Base-by-base conservation (phyloP, 768 basidiomycete genomes). In the Coprinopsis strossmayeri region DNA sequence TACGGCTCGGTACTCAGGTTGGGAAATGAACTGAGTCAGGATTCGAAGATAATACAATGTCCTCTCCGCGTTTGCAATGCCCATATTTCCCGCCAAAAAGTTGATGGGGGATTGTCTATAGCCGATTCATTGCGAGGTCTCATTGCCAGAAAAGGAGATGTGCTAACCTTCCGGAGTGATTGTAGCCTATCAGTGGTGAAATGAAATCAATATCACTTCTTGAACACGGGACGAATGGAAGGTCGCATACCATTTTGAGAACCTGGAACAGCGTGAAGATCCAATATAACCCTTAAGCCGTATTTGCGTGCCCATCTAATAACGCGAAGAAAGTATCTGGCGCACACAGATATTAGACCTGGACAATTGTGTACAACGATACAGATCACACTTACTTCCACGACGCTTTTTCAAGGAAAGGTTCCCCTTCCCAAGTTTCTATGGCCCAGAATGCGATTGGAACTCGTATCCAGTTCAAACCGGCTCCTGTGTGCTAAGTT, bases 281-380 rank as follows among this genome's bases (percentile, higher is more conserved):
- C 90, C 12, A 91, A 66, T 56, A 79, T 77, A 48, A 91, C 78
- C 28, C 88, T 72, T n/a, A 91, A 54, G 2, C 89, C 89, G 61
- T 91, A 91, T 64, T 92, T 91, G 43, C 89, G 72, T 11, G 82
- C 83, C 92, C 92, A 96, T 2, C 70, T 73, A 34, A 94, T 68
- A 21, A 85, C 74, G 35, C 80, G 80, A 17, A 90, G 66, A 64
- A 89, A 79, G 65, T 91, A 90, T 48, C 78, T n/a, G 79, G 79
- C 87, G 3, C 88, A 91, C 2, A 69, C 72, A 34, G 90, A 65
- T 80, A n/a, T n/a, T n/a, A n/a, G n/a, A n/a, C n/a, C n/a, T n/a
- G 55, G 32, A 12, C 10, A 26, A 30, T 26, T 11, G 24, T 35
- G 21, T 84, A 73, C 27, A 24, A 38, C 9, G 20, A 18, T 32